A percentile compares a stretch with the other conserved stretches of the same genome.
phyloP scores from a whole-genome alignment of 495 filamentous ascomycete species.

The Podospora anserina region DNA sequence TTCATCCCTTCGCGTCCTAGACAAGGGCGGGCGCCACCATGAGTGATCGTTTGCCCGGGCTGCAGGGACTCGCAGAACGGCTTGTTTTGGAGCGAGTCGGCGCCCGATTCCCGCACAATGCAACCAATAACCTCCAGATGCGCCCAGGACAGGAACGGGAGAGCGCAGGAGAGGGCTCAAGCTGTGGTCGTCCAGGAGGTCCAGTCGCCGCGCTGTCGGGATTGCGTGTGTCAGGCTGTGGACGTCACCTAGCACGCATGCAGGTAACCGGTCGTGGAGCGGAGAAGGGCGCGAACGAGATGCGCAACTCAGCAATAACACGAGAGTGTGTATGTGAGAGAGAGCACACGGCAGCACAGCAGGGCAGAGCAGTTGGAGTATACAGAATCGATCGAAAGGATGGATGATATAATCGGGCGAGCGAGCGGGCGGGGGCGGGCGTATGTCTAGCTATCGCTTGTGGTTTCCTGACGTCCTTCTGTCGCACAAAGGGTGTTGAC shows the following conservation, averaged over 20 bases:
- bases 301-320: constrained; percentile 10
- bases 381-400: not conserved
- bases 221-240: constrained; percentile 30
- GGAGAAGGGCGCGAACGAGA: constrained; percentile 18
- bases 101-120: constrained; percentile 25
- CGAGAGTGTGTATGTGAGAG: not conserved
- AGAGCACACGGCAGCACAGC: constrained; percentile 1
- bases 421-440: too few relatives aligned
- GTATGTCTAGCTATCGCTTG: not conserved
- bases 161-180: constrained; percentile 16
- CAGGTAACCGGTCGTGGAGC: constrained; percentile 25
- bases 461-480: not conserved
- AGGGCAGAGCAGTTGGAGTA: too few relatives aligned
- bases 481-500: constrained; percentile 1
- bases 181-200: constrained; percentile 16
- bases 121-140: constrained; percentile 28
- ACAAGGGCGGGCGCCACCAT: constrained; percentile 16
- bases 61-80: constrained; percentile 26
- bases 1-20: constrained; percentile 23
- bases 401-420: not conserved
- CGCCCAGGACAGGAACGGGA: constrained; percentile 16
- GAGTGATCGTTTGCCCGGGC: constrained; percentile 21
- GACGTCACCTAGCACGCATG: constrained; percentile 25
- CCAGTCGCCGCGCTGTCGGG: constrained; percentile 32
- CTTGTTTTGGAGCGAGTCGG: constrained; percentile 27